These are phyloP conservation scores for Alternaria sp. DNA, from an alignment of 2,329 filamentous ascomycete species.

Conservation along the genomic window DNA sequence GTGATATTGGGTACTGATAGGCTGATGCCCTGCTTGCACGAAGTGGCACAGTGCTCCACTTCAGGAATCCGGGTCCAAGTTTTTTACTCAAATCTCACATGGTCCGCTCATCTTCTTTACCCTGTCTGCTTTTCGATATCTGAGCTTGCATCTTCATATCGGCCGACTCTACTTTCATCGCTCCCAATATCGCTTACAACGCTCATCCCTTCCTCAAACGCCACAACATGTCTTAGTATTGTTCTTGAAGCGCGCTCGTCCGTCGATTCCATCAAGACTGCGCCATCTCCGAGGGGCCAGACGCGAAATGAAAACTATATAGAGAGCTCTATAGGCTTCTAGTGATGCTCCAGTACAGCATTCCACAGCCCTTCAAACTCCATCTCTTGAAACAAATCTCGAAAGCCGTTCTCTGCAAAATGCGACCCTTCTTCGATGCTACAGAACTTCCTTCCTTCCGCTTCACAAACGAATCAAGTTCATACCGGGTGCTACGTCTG, in stretches of 20 bases:
- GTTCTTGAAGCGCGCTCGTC: background rate
- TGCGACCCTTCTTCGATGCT: constrained; percentile 13
- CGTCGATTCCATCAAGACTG: background rate
- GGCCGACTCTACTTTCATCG: background rate
- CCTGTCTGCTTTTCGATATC: background rate
- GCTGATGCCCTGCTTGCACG: background rate
- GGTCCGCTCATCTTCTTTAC: background rate
- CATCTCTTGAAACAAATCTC: background rate
- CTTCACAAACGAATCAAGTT: background rate
- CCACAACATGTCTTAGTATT: constrained; percentile 2
- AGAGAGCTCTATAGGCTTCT: background rate
- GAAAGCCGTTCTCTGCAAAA: background rate
- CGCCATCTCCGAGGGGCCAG: background rate
- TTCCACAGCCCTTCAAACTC: background rate
- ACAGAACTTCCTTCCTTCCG: constrained; percentile 13
- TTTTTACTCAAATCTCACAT: background rate
- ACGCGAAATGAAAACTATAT: background rate
- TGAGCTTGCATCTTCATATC: background rate
- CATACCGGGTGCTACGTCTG: background rate
- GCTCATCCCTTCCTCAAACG: background rate
- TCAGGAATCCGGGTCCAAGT: background rate
- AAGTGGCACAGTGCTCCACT: background rate
- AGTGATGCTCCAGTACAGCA: background rate
- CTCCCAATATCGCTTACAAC: background rate
- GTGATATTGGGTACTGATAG: constrained; percentile 47